Evolutionary conservation across 2,329 filamentous ascomycete genomes (phyloP).

Genomic region (Exophiala xenobiotica): DNA sequence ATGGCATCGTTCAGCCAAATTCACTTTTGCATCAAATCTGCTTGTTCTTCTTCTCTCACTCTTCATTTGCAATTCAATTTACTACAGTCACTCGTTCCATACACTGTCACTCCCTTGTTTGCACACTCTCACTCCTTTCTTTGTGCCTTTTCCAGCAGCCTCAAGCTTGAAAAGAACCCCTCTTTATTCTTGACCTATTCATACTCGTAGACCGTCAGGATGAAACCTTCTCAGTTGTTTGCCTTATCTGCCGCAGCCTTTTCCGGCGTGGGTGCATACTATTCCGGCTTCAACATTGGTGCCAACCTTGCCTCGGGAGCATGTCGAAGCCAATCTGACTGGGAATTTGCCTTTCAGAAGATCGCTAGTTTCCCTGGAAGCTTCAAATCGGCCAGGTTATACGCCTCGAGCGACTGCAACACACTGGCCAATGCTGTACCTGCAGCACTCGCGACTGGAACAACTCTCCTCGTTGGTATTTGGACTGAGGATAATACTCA

Average conservation of each 20-base stretch:
- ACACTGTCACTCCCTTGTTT: too few relatives aligned
- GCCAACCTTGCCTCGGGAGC: conserved; percentile 32
- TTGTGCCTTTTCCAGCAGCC: too few relatives aligned
- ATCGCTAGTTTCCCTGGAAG: conserved; percentile 32
- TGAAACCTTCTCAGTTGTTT: conserved; percentile 27
- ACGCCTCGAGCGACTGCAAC: conserved; percentile 45
- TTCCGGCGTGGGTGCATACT: conserved; percentile 31
- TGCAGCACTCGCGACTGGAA: conserved; percentile 62
- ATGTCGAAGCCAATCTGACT: conserved; percentile 33
- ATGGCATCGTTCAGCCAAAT: too few relatives aligned
- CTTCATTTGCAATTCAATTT: too few relatives aligned
- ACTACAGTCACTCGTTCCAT: too few relatives aligned
- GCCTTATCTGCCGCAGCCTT: conserved; percentile 13
- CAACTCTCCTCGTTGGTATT: conserved; percentile 62
- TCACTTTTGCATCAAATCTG: background rate
- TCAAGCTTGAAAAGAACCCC: too few relatives aligned
- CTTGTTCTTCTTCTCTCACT: too few relatives aligned
- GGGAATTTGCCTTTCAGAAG: conserved; percentile 33
- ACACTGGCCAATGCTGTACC: conserved; percentile 51
- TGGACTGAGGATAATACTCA: conserved; percentile 54
- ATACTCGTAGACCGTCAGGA: background rate
- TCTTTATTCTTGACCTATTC: conserved; percentile 24
- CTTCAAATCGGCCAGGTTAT: conserved; percentile 33
- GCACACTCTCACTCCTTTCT: too few relatives aligned
- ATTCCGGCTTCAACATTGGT: conserved; percentile 35